Percentiles rank a stretch among this genome's conserved stretches.
These are phyloP conservation scores for Tausonia pullulans DNA, from an alignment of 1,284 basidiomycete species.

Conservation along the genomic window DNA sequence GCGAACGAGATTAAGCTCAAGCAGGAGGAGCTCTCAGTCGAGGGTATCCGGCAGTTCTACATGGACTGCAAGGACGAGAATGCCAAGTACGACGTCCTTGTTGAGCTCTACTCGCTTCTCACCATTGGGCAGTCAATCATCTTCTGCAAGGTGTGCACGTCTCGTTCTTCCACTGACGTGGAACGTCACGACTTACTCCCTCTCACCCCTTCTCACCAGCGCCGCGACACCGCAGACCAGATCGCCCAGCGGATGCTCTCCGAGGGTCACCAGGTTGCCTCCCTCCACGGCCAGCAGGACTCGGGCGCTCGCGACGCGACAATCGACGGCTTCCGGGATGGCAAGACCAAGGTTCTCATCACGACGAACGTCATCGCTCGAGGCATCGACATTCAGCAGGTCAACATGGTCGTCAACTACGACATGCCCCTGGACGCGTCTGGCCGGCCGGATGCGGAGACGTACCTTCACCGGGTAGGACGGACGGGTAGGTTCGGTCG, in stretches of 20 bases:
- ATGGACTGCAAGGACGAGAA: conserved; percentile 84
- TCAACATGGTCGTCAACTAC: conserved; percentile 99
- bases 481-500: conserved; percentile 91
- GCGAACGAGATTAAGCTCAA: conserved; percentile 96
- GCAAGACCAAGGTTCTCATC: conserved; percentile 93
- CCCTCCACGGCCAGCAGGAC: conserved; percentile 89
- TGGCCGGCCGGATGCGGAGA: conserved; percentile 75
- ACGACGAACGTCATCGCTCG: conserved; percentile 98
- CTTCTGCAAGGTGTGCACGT: conserved; percentile 67
- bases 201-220: conserved; percentile 37
- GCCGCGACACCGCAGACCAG: conserved; percentile 81
- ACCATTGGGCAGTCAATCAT: conserved; percentile 97
- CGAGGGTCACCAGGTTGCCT: conserved; percentile 94
- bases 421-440: conserved; percentile 72
- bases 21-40: conserved; percentile 86
- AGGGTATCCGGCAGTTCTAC: conserved; percentile 95
- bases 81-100: conserved; percentile 92
- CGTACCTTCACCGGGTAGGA: conserved; percentile 97
- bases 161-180: background rate
- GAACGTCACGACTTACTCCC: background rate
- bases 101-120: conserved; percentile 77
- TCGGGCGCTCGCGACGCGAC: conserved; percentile 77
- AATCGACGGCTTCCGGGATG: conserved; percentile 91
- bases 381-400: conserved; percentile 97
- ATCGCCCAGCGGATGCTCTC: conserved; percentile 81